A percentile compares a stretch with the other conserved stretches of the same genome.
phyloP scores from a whole-genome alignment of 805 yeast genomes.

The Dipodascopsis uninucleata region DNA sequence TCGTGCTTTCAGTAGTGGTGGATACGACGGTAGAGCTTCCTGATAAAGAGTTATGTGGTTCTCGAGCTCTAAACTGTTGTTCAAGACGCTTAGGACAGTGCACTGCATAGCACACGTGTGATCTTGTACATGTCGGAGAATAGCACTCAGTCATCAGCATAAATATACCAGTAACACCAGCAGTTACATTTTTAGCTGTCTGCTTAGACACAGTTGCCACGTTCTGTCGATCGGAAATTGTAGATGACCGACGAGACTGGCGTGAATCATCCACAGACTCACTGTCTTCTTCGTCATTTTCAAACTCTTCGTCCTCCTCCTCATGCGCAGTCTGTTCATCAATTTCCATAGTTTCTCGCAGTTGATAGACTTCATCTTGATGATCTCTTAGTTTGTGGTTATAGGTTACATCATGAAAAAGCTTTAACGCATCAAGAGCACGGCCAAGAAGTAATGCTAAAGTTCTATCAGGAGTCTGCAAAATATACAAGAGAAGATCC shows the following conservation, averaged over 20 bases:
- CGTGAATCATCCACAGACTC: constrained; percentile 4
- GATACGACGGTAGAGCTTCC: not conserved
- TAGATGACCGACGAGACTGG: not conserved
- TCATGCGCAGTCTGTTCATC: constrained; percentile 16
- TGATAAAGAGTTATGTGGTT: constrained; percentile 9
- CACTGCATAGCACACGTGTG: constrained; percentile 83
- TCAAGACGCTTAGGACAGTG: constrained; percentile 95
- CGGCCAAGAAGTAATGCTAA: constrained; percentile 85
- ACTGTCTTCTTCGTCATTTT: constrained; percentile 7
- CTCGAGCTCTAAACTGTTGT: constrained; percentile 85
- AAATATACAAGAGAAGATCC: constrained; percentile 78
- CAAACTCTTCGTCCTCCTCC: constrained; percentile 11
- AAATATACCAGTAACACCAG: constrained; percentile 73
- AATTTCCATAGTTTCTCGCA: constrained; percentile 37
- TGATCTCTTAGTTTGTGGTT: constrained; percentile 91
- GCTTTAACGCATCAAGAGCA: constrained; percentile 87
- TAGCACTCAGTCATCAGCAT: constrained; percentile 91
- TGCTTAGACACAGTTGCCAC: constrained; percentile 8
- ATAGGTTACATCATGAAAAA: constrained; percentile 92
- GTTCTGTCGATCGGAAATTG: not conserved
- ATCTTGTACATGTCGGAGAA: constrained; percentile 93
- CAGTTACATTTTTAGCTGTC: constrained; percentile 28
- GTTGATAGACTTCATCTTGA: constrained; percentile 79
- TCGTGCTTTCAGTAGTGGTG: constrained; percentile 6
- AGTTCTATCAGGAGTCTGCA: constrained; percentile 86